Conservation (phyloP, 1,139 yeast genomes). For the Yamadazyma membranifaciens region DNA sequence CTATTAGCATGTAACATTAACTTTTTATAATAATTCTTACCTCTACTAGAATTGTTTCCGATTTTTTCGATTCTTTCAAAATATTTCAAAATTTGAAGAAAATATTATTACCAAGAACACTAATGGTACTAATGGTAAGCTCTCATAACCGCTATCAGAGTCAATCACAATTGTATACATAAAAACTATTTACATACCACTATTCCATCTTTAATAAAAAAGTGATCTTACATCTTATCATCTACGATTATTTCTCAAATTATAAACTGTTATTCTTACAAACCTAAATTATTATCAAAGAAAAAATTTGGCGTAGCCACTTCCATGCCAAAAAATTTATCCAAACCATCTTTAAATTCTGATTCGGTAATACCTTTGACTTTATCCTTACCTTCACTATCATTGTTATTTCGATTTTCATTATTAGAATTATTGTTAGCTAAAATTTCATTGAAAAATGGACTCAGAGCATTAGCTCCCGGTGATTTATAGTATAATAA, state of each 20-base stretch:
- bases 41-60: too few relatives aligned
- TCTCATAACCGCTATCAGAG: too few relatives aligned
- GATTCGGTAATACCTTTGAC: constrained; percentile 5
- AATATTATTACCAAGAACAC: too few relatives aligned
- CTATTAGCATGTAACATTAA: too few relatives aligned
- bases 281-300: constrained; percentile 35
- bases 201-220: background rate
- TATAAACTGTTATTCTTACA: constrained; percentile 9
- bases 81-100: too few relatives aligned
- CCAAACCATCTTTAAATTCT: constrained; percentile 12
- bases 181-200: background rate
- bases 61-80: too few relatives aligned
- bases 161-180: background rate
- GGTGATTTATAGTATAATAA: background rate
- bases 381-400: background rate
- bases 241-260: too few relatives aligned
- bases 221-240: too few relatives aligned
- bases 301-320: constrained; percentile 35
- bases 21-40: too few relatives aligned
- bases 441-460: background rate
- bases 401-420: background rate
- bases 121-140: too few relatives aligned
- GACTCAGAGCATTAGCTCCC: constrained; percentile 1
- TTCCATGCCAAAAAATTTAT: constrained; percentile 14
- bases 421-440: background rate